These are phyloP conservation scores for Didymella keratinophila DNA, from an alignment of 2,329 filamentous ascomycete genomes.

Conservation along the genomic window DNA sequence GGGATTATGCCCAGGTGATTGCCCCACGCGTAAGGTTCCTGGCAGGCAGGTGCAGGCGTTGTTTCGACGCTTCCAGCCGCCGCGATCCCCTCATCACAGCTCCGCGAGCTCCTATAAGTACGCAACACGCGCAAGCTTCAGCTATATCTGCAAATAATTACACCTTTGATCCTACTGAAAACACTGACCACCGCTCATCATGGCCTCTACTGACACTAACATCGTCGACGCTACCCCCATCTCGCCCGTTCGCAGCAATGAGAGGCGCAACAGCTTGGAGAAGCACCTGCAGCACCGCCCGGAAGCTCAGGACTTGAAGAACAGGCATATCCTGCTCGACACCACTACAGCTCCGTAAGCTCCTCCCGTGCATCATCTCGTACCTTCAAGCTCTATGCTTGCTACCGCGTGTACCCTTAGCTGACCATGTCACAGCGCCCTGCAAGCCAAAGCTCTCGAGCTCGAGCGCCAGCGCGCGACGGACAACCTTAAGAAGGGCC, in stretches of 20 bases:
- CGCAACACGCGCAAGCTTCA: slow-evolving; percentile 11
- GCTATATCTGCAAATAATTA: slow-evolving; percentile 10
- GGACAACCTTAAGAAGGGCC: slow-evolving; percentile 70
- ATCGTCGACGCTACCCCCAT: slow-evolving; percentile 52
- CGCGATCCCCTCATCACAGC: slow-evolving; percentile 19
- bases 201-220: slow-evolving; percentile 38
- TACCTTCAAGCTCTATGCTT: neutral
- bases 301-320: slow-evolving; percentile 69
- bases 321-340: slow-evolving; percentile 72
- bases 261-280: slow-evolving; percentile 65
- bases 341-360: slow-evolving; percentile 72
- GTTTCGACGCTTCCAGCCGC: slow-evolving; percentile 26
- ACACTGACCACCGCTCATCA: slow-evolving; percentile 29
- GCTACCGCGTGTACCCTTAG: neutral
- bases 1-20: slow-evolving; percentile 23
- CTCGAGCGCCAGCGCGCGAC: slow-evolving; percentile 70
- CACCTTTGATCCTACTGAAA: slow-evolving; percentile 16
- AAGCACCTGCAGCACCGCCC: slow-evolving; percentile 59
- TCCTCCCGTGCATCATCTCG: neutral
- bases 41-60: slow-evolving; percentile 7
- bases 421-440: slow-evolving; percentile 54
- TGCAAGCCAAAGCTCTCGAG: slow-evolving; percentile 69
- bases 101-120: slow-evolving; percentile 23
- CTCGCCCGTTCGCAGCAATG: slow-evolving; percentile 58
- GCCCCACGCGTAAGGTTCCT: slow-evolving; percentile 33